These are phyloP conservation scores for Truncatella angustata DNA, from an alignment of 2,329 filamentous ascomycete genomes.

Conservation along the genomic window DNA sequence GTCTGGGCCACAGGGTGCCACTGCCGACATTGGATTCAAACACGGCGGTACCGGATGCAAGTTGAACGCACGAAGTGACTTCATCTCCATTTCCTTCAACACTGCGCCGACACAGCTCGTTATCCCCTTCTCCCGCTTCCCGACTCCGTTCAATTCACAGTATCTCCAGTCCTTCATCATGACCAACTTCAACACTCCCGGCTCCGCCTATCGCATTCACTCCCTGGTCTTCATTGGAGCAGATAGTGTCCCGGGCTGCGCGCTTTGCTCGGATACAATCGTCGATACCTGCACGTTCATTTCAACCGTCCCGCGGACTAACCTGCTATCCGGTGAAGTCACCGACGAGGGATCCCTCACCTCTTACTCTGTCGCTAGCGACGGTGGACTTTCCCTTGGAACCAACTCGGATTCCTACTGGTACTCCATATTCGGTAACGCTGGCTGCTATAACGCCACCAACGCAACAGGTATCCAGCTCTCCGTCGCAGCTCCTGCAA, in stretches of 20 bases:
- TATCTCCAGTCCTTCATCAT: conserved; percentile 1
- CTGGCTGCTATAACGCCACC: not conserved
- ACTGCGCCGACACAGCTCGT: not conserved
- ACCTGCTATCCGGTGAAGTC: not conserved
- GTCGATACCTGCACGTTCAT: not conserved
- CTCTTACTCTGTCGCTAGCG: not conserved
- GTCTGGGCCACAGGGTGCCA: not conserved
- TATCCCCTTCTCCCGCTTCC: not conserved
- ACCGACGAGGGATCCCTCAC: not conserved
- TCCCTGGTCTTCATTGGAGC: not conserved
- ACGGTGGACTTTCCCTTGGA: not conserved
- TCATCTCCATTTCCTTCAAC: not conserved
- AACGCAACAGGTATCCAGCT: not conserved
- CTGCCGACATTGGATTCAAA: not conserved
- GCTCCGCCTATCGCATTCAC: not conserved
- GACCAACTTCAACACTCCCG: conserved; percentile 2
- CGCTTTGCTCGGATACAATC: not conserved
- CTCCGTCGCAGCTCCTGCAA: conserved; percentile 1
- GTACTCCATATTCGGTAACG: not conserved
- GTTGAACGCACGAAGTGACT: not conserved
- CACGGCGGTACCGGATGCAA: not conserved
- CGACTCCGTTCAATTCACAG: not conserved
- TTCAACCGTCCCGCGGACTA: not conserved
- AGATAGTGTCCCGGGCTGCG: not conserved
- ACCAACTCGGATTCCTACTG: not conserved